Evolutionary conservation across 345 rosid species (phyloP).

Genomic region (Angophora floribunda): DNA sequence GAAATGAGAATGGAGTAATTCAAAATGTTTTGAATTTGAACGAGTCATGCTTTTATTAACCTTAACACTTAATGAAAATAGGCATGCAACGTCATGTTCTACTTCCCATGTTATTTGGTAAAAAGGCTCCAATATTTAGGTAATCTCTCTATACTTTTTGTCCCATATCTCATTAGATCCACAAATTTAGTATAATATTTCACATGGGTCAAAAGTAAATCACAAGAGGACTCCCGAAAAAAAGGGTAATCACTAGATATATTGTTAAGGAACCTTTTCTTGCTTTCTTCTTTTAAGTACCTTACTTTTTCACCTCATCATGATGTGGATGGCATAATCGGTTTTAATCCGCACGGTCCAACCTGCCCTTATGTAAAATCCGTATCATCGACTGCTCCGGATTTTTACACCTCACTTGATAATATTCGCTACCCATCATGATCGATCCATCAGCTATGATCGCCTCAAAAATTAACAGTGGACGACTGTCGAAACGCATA

Average conservation of each 20-base stretch:
- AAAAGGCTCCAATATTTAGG: neutral
- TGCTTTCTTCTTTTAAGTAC: neutral
- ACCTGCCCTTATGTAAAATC: fast-evolving
- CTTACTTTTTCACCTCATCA: neutral
- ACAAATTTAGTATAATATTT: neutral
- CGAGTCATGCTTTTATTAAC: too few species aligned
- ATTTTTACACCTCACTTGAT: fast-evolving
- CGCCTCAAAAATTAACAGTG: neutral
- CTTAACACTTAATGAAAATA: too few species aligned
- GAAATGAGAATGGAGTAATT: too few species aligned
- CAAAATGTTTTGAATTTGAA: too few species aligned
- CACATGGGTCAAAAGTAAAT: too few species aligned
- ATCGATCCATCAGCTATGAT: fast-evolving
- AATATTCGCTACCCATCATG: fast-evolving
- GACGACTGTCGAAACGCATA: neutral
- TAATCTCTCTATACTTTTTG: neutral
- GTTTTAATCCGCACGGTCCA: fast-evolving
- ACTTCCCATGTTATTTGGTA: neutral
- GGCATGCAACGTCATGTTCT: neutral
- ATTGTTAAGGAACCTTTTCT: neutral
- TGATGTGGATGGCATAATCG: neutral
- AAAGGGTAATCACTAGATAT: too few species aligned
- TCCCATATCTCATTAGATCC: fast-evolving
- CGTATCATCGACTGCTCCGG: fast-evolving
- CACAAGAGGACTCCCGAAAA: too few species aligned